These are phyloP conservation scores for Clathrus columnatus DNA, from an alignment of 768 basidiomycete species.

Conservation along the genomic window DNA sequence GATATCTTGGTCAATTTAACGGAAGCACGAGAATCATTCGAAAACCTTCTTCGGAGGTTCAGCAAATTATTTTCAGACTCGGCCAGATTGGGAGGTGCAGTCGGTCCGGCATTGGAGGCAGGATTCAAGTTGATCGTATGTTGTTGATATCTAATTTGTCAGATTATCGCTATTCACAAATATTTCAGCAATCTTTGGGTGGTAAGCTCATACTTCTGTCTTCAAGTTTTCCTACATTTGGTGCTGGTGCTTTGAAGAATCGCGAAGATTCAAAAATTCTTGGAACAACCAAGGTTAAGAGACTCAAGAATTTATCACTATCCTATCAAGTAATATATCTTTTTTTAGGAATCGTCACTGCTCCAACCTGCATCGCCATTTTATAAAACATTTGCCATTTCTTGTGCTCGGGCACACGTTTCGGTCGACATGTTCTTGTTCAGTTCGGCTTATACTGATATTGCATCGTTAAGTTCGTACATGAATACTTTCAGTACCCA, in stretches of 20 bases:
- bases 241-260: constrained; percentile 88
- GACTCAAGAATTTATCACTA: neutral
- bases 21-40: constrained; percentile 73
- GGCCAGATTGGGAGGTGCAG: constrained; percentile 82
- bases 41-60: constrained; percentile 70
- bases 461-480: constrained; percentile 74
- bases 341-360: constrained; percentile 67
- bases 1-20: constrained; percentile 91
- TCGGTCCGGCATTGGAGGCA: constrained; percentile 94
- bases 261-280: constrained; percentile 94
- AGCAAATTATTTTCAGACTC: constrained; percentile 99
- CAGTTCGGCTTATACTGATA: constrained; percentile 88
- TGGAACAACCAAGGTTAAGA: constrained; percentile 70
- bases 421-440: constrained; percentile 99
- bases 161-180: neutral
- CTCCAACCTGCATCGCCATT: constrained; percentile 93
- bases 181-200: constrained; percentile 80
- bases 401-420: constrained; percentile 93
- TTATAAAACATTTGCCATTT: constrained; percentile 98
- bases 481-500: neutral
- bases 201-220: constrained; percentile 89
- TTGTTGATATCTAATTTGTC: neutral
- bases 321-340: neutral
- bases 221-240: constrained; percentile 77
- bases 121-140: constrained; percentile 90